Conservation (phyloP, 331 rosid species). For the Arachis monticola region DNA sequence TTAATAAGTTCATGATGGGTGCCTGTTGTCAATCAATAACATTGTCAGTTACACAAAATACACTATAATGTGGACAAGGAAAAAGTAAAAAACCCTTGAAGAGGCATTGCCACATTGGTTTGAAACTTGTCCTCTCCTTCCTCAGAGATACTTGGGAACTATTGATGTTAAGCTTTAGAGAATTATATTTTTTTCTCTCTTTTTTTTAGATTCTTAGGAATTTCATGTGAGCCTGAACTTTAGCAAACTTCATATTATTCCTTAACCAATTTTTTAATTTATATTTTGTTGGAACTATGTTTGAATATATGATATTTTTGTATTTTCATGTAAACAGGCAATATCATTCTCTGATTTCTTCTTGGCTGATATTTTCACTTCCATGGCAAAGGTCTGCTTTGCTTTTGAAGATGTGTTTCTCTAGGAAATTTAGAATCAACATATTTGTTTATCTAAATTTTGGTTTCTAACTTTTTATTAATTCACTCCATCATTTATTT, state of each 20-base stretch:
- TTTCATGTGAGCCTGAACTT: slow-evolving; percentile 26
- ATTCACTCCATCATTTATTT: slow-evolving; percentile 12
- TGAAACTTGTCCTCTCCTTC: slow-evolving; percentile 36
- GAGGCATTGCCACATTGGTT: slow-evolving; percentile 18
- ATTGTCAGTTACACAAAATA: slow-evolving; percentile 13
- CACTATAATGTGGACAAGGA: slow-evolving; percentile 6
- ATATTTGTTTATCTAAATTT: slow-evolving; percentile 33
- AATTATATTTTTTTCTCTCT: slow-evolving; percentile 18
- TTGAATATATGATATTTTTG: slow-evolving; percentile 37
- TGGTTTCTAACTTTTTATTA: slow-evolving; percentile 25
- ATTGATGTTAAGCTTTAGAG: slow-evolving; percentile 27
- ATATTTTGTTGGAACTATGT: slow-evolving; percentile 33
- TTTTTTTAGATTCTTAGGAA: neutral
- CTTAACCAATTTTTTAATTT: slow-evolving; percentile 25
- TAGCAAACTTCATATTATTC: slow-evolving; percentile 15
- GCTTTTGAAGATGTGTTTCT: slow-evolving; percentile 34
- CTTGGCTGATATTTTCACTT: slow-evolving; percentile 93
- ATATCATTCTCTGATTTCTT: slow-evolving; percentile 93
- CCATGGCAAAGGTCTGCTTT: slow-evolving; percentile 85
- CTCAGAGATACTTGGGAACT: slow-evolving; percentile 26
- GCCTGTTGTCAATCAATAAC: slow-evolving; percentile 27
- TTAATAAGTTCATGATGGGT: slow-evolving; percentile 28
- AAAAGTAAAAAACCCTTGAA: slow-evolving; percentile 11
- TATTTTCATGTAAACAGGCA: slow-evolving; percentile 66
- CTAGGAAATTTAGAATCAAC: slow-evolving; percentile 35